Evolutionary conservation across 306 rosid genomes (phyloP).

Genomic region (Dryas drummondii): DNA sequence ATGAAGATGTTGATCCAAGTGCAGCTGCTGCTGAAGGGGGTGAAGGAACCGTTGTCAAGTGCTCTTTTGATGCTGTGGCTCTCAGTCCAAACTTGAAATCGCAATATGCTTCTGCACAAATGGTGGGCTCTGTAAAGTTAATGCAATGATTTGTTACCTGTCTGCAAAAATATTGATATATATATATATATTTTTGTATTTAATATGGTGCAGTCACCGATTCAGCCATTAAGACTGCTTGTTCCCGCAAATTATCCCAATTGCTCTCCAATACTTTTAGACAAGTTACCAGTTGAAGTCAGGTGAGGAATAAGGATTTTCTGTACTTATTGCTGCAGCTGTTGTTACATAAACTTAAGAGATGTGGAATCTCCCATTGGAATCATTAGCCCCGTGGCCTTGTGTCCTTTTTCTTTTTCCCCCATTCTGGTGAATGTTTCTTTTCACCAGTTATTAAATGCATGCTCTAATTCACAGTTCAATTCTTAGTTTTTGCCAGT

Average conservation of each 20-base stretch:
- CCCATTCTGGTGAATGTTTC: background rate
- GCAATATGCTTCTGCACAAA: slow-evolving; percentile 68
- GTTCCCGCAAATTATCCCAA: slow-evolving; percentile 85
- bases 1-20: slow-evolving; percentile 69
- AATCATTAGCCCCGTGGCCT: background rate
- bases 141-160: slow-evolving; percentile 1
- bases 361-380: background rate
- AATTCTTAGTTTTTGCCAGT: background rate
- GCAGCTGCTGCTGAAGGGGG: slow-evolving; percentile 67
- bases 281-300: slow-evolving; percentile 70
- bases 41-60: slow-evolving; percentile 81
- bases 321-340: background rate
- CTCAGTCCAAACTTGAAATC: slow-evolving; percentile 80
- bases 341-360: background rate
- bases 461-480: slow-evolving; percentile 17
- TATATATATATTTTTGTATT: slow-evolving; percentile 26
- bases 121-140: slow-evolving; percentile 45
- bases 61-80: slow-evolving; percentile 83
- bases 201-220: slow-evolving; percentile 66
- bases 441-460: no score
- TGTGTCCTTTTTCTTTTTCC: background rate
- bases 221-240: slow-evolving; percentile 81
- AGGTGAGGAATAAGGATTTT: slow-evolving; percentile 47
- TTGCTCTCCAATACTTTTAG: slow-evolving; percentile 77
- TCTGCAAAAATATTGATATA: slow-evolving; percentile 11